Base-by-base conservation (phyloP, 2,329 filamentous ascomycete genomes). In the Apiospora aurea region DNA sequence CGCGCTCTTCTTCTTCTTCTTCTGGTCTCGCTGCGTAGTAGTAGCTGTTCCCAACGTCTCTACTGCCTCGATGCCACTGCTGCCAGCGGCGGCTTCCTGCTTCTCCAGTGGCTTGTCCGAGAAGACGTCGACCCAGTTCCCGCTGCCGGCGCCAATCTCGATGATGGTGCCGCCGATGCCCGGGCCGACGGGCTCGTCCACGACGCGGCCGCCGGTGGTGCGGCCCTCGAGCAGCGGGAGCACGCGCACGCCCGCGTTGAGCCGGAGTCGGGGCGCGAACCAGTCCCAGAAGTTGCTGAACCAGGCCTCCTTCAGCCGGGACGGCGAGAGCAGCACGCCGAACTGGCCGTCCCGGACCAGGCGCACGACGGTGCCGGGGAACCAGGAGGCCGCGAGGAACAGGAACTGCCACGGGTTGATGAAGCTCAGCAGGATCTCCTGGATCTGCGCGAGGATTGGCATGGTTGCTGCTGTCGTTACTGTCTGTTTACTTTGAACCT, bases 91-190 rank as follows among this genome's bases (percentile, higher is more conserved):
- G 1, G 29, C 21, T n/a, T 11, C 57, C 41, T 38, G 26, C 29
- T 47, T 6, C 67, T 82, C n/a, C 77, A 38, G 78, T 77, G 68
- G 80, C 78, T 38, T 43, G 18, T 46, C 41, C 21, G 69, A 57
- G 71, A 90, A 89, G 24, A 90, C 79, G 47, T 87, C 83, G 4
- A 89, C 85, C 90, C 89, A 92, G 79, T 90, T 83, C 2, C 90
- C 91, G 1, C 81, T 85, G 3, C 89, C 91, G 1, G 91, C 86
- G 2, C 91, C 91, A 70, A 92, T 85, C 80, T 93, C 91, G 61
- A 92, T 79, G 6, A 91, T 86, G 2, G 86, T 82, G 2, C 90
- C 89, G 0, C 77, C 76, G 11, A 89, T 81, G 2, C 84, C 84
- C 71, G 81, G 77, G 71, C 79, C 77, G 26, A 78, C 79, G 51